These are phyloP conservation scores for Chrysoporthe cubensis DNA, from an alignment of 2,329 filamentous ascomycete species.

Conservation along the genomic window DNA sequence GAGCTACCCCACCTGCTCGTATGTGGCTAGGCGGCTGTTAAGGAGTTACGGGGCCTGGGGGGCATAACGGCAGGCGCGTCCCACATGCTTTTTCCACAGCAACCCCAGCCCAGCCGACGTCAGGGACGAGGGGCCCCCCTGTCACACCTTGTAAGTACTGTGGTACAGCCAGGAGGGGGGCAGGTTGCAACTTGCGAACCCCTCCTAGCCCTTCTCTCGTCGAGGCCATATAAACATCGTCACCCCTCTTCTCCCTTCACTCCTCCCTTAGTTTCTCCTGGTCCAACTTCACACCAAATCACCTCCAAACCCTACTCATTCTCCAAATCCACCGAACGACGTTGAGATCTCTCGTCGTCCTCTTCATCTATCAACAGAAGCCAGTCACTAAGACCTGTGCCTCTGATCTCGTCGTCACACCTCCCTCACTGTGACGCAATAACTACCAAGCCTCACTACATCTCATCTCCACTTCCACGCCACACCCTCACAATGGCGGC, in stretches of 20 bases:
- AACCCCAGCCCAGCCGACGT: slow-evolving; percentile 24
- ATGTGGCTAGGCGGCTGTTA: neutral
- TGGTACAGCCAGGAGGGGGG: slow-evolving; percentile 8
- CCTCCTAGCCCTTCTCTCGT: slow-evolving; percentile 8
- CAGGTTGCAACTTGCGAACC: slow-evolving; percentile 27
- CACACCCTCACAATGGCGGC: slow-evolving; percentile 43
- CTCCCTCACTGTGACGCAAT: neutral
- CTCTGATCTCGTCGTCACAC: neutral
- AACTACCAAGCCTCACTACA: neutral
- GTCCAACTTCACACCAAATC: slow-evolving; percentile 6
- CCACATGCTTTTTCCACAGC: neutral
- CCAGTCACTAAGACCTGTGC: neutral
- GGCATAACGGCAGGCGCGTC: neutral
- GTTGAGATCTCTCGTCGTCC: neutral
- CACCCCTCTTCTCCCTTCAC: slow-evolving; percentile 11
- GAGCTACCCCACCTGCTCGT: neutral
- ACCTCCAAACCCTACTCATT: neutral
- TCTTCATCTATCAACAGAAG: neutral
- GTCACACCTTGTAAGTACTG: neutral
- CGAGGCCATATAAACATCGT: slow-evolving; percentile 24
- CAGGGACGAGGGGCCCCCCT: slow-evolving; percentile 25
- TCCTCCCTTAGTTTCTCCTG: neutral
- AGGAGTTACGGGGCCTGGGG: slow-evolving; percentile 2
- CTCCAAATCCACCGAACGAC: neutral
- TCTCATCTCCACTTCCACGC: neutral